These are phyloP conservation scores for Coemansia sp. DNA, from an alignment of 192 early-diverging fungal genomes.

Conservation along the genomic window DNA sequence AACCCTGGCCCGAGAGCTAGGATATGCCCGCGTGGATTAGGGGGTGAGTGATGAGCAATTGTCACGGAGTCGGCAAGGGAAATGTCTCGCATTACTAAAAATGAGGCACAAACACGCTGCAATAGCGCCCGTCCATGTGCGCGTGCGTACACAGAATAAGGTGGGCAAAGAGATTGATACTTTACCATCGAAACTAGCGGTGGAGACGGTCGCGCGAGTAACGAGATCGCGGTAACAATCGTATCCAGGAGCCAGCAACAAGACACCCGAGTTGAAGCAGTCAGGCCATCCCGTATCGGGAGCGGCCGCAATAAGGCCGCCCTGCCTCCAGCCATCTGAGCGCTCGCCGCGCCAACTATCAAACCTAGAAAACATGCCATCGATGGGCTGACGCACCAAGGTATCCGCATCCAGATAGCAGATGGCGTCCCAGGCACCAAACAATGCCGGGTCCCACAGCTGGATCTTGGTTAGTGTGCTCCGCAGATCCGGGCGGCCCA, in stretches of 20 bases:
- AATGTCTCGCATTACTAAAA: background rate
- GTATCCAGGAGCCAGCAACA: slow-evolving; percentile 61
- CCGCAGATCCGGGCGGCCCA: slow-evolving; percentile 91
- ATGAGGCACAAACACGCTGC: background rate
- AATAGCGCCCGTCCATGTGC: background rate
- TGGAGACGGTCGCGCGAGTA: slow-evolving; percentile 53
- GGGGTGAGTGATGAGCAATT: slow-evolving; percentile 2
- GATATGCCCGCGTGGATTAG: slow-evolving; percentile 5
- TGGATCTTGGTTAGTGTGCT: slow-evolving; percentile 91
- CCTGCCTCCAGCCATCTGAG: slow-evolving; percentile 29
- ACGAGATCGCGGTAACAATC: slow-evolving; percentile 57
- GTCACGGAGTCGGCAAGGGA: slow-evolving; percentile 3
- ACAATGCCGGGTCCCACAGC: slow-evolving; percentile 75
- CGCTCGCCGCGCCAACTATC: slow-evolving; percentile 25
- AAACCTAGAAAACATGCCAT: slow-evolving; percentile 72
- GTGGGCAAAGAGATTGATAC: background rate
- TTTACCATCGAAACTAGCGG: slow-evolving; percentile 80
- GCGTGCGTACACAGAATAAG: slow-evolving; percentile 1
- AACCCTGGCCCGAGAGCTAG: background rate
- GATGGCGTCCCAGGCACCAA: slow-evolving; percentile 59
- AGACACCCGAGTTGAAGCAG: slow-evolving; percentile 96
- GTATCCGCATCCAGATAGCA: slow-evolving; percentile 91
- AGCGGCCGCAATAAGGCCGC: slow-evolving; percentile 75
- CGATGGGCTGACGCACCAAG: slow-evolving; percentile 78
- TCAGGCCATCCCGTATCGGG: slow-evolving; percentile 97